A percentile compares a stretch with the other conserved stretches of the same genome.
Conservation (phyloP, 1,284 basidiomycete genomes). For the Hemileia vastatrix region DNA sequence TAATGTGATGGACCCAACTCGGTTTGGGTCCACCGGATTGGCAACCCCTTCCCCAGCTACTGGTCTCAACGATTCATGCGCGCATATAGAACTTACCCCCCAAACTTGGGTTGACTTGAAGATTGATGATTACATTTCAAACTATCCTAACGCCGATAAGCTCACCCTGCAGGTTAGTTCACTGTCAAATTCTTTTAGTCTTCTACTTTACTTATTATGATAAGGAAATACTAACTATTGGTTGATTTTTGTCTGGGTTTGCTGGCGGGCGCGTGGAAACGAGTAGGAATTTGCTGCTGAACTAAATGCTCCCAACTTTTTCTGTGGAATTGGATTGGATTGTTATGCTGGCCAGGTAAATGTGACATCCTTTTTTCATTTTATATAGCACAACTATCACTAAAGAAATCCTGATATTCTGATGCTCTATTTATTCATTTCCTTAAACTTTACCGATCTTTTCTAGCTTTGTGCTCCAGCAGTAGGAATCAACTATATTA, state of each 20-base stretch:
- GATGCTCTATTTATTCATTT: too few relatives aligned
- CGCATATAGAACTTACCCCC: constrained; percentile 8
- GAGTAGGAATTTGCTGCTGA: constrained; percentile 10
- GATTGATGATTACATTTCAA: constrained; percentile 14
- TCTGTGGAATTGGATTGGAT: constrained; percentile 8
- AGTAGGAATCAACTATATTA: constrained; percentile 18
- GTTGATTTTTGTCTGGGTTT: background rate
- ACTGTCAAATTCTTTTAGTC: background rate
- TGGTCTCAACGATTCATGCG: constrained; percentile 13
- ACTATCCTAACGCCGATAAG: constrained; percentile 18
- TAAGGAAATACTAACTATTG: background rate
- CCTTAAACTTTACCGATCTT: background rate
- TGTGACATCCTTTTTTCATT: background rate
- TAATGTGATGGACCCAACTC: background rate
- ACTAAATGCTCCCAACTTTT: constrained; percentile 9
- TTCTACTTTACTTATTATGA: background rate
- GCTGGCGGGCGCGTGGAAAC: too few relatives aligned
- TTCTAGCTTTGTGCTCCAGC: constrained; percentile 19
- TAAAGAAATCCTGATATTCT: background rate
- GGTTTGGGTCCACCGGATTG: background rate
- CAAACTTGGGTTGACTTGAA: constrained; percentile 14
- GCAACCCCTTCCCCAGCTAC: background rate
- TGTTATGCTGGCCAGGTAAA: constrained; percentile 9
- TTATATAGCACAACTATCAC: background rate
- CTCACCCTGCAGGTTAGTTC: constrained; percentile 21